Evolutionary conservation across 2,329 filamentous ascomycete species (phyloP).

Genomic region (Xylaria sp.): DNA sequence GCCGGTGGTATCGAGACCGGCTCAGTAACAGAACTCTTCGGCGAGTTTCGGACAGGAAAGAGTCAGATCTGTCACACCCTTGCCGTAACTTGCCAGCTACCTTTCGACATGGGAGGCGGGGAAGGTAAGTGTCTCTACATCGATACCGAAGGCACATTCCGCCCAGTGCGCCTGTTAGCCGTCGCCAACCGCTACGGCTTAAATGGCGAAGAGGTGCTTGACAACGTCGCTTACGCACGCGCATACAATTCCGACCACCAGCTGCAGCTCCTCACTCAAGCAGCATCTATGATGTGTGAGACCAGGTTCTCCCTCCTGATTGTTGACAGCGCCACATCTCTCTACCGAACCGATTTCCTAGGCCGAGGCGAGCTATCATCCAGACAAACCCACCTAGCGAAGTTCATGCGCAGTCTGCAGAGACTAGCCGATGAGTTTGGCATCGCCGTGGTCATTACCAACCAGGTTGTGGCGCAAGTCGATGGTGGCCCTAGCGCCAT

Average conservation of each 20-base stretch:
- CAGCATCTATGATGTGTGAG: conserved; percentile 98
- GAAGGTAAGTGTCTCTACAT: conserved; percentile 99
- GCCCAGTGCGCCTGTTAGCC: conserved; percentile 85
- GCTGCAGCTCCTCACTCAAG: conserved; percentile 91
- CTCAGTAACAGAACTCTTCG: conserved; percentile 97
- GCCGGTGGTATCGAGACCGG: conserved; percentile 96
- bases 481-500: conserved; percentile 95
- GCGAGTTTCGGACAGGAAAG: conserved; percentile 97
- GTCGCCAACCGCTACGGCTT: conserved; percentile 94
- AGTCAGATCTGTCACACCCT: conserved; percentile 98
- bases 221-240: conserved; percentile 97
- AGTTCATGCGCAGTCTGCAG: conserved; percentile 86
- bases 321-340: conserved; percentile 92
- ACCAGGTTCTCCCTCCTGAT: conserved; percentile 95
- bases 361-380: conserved; percentile 97
- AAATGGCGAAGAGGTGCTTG: conserved; percentile 94
- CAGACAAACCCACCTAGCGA: conserved; percentile 84
- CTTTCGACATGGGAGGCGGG: conserved; percentile 98
- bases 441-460: conserved; percentile 97
- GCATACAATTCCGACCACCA: conserved; percentile 99
- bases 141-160: conserved; percentile 96
- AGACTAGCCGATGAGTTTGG: conserved; percentile 83
- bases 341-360: conserved; percentile 95
- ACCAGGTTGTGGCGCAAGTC: conserved; percentile 97
- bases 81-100: conserved; percentile 96